Conservation (phyloP, 805 yeast species). For the Phaffomyces thermotolerans region DNA sequence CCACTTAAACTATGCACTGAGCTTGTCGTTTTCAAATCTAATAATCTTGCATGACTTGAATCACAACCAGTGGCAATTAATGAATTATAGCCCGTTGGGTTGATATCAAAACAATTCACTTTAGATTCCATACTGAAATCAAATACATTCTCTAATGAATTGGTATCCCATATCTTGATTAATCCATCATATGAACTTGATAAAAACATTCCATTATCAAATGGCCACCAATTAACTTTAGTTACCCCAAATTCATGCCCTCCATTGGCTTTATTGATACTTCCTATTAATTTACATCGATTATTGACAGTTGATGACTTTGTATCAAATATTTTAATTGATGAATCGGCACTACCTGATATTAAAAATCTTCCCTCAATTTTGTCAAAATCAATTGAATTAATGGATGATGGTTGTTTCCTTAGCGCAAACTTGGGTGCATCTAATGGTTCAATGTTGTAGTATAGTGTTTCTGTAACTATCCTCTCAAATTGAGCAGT, state of each 20-base stretch:
- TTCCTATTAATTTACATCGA: conserved; percentile 6
- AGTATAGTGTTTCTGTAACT: conserved; percentile 21
- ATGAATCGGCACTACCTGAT: conserved; percentile 70
- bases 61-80: conserved; percentile 67
- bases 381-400: conserved; percentile 50
- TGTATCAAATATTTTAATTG: conserved; percentile 58
- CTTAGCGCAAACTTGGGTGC: conserved; percentile 16
- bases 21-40: conserved; percentile 69
- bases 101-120: conserved; percentile 61
- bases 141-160: conserved; percentile 56
- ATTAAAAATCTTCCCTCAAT: conserved; percentile 40
- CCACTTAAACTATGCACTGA: conserved; percentile 66
- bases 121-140: conserved; percentile 53
- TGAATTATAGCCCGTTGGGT: conserved; percentile 38
- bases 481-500: conserved; percentile 9
- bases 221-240: conserved; percentile 79
- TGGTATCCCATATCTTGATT: conserved; percentile 78
- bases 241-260: conserved; percentile 73
- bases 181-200: conserved; percentile 75
- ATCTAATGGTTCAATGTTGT: conserved; percentile 14
- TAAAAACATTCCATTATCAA: conserved; percentile 79
- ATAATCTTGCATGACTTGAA: conserved; percentile 56
- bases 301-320: neutral
- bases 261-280: conserved; percentile 21
- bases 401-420: conserved; percentile 34